phyloP scores from a whole-genome alignment of 768 basidiomycete genomes.

The Trametes cingulata region DNA sequence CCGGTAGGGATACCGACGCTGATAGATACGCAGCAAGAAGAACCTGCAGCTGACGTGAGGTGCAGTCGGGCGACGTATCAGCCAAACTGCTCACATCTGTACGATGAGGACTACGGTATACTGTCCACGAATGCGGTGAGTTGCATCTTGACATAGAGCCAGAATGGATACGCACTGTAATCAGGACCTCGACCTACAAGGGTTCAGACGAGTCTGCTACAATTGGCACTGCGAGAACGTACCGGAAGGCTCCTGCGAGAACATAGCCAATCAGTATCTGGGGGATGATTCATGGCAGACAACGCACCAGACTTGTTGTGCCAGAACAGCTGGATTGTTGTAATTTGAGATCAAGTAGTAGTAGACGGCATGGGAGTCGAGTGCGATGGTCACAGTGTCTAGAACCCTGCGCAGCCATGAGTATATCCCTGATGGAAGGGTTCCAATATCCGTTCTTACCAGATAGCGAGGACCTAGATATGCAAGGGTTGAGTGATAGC shows the following conservation, averaged over 20 bases:
- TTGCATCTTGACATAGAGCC: not conserved
- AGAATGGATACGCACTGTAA: not conserved
- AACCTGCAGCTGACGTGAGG: not conserved
- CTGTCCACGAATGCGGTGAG: not conserved
- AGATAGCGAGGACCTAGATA: not conserved
- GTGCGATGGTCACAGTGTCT: constrained; percentile 10
- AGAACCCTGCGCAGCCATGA: not conserved
- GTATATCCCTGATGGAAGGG: too few relatives aligned
- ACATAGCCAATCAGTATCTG: too few relatives aligned
- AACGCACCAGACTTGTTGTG: constrained; percentile 7
- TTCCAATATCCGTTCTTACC: not conserved
- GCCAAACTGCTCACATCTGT: not conserved
- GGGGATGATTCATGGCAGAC: too few relatives aligned
- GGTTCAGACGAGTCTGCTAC: not conserved
- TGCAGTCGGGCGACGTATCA: too few relatives aligned
- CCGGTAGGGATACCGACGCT: not conserved
- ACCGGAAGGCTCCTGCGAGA: not conserved
- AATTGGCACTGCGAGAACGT: not conserved
- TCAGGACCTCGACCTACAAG: not conserved
- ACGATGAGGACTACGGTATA: constrained; percentile 4
- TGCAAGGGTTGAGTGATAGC: not conserved
- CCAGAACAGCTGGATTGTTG: constrained; percentile 10
- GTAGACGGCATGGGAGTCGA: constrained; percentile 16
- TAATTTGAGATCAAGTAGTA: constrained; percentile 20
- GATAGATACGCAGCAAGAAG: constrained; percentile 6